Conservation (phyloP, 2,329 filamentous ascomycete genomes). For the Ceratocystis albifundus region DNA sequence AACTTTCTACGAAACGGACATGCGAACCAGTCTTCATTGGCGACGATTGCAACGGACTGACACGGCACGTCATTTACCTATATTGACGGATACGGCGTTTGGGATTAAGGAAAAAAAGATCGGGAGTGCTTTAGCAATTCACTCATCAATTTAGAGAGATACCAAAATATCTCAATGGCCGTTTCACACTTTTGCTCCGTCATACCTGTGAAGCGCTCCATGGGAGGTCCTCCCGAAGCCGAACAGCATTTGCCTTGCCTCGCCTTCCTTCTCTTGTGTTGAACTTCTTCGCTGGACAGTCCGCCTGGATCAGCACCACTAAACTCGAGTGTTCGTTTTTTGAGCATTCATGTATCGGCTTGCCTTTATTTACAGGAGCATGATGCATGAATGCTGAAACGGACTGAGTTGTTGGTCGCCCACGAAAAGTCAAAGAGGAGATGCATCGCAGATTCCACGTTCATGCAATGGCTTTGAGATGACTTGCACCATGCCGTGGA, state of each 20-base stretch:
- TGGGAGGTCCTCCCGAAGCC: conserved; percentile 64
- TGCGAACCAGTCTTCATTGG: conserved; percentile 8
- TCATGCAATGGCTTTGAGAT: conserved; percentile 22
- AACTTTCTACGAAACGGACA: conserved; percentile 18
- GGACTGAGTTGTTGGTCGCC: not conserved
- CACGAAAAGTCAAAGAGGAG: not conserved
- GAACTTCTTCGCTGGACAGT: not conserved
- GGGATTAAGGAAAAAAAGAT: conserved; percentile 17
- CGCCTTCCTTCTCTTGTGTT: conserved; percentile 14
- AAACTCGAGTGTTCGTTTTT: not conserved
- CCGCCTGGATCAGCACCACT: not conserved
- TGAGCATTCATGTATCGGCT: not conserved
- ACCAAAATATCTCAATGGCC: conserved; percentile 53
- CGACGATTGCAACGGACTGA: conserved; percentile 15
- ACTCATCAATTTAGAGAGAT: conserved; percentile 32
- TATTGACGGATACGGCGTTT: conserved; percentile 25
- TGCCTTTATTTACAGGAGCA: not conserved
- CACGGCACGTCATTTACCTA: conserved; percentile 9
- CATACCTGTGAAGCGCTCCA: conserved; percentile 57
- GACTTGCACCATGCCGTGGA: conserved; percentile 22
- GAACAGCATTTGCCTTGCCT: conserved; percentile 8
- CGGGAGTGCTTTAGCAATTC: conserved; percentile 20
- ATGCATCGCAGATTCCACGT: conserved; percentile 10
- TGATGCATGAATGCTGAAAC: not conserved
- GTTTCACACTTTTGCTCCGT: conserved; percentile 47